phyloP scores from a whole-genome alignment of 306 rosid species.

The Vachellia collinsii region DNA sequence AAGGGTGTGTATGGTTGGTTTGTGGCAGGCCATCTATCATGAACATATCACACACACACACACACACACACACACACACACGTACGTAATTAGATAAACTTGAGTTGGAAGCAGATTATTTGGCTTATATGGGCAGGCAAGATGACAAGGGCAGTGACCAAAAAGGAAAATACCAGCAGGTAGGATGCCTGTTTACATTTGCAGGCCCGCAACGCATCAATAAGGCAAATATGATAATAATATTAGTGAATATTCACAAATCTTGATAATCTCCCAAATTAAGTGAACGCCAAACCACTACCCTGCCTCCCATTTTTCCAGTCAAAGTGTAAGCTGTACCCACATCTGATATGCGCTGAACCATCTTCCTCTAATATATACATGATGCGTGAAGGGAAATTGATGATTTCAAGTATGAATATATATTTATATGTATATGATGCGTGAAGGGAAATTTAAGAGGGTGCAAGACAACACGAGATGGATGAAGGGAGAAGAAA shows the following conservation, averaged over 20 bases:
- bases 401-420: neutral
- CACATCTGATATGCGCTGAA: neutral
- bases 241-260: neutral
- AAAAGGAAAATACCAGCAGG: conserved; percentile 2
- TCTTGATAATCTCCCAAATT: neutral
- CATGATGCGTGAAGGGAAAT: neutral
- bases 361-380: neutral
- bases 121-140: neutral
- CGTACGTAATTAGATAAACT: neutral
- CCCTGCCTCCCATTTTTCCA: neutral
- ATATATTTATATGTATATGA: neutral
- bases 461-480: neutral
- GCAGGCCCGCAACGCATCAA: neutral
- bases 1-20: neutral
- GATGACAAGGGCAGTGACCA: conserved; percentile 8
- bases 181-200: neutral
- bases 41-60: neutral
- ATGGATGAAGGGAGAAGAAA: neutral
- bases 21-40: neutral
- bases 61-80: no score
- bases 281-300: neutral
- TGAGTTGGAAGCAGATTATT: neutral
- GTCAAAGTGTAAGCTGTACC: neutral
- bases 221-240: neutral
- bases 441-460: neutral